Evolutionary conservation across 2,329 filamentous ascomycete genomes (phyloP), one percentile per base, ranked within the genome.

Genomic region (Cytospora piceae): DNA sequence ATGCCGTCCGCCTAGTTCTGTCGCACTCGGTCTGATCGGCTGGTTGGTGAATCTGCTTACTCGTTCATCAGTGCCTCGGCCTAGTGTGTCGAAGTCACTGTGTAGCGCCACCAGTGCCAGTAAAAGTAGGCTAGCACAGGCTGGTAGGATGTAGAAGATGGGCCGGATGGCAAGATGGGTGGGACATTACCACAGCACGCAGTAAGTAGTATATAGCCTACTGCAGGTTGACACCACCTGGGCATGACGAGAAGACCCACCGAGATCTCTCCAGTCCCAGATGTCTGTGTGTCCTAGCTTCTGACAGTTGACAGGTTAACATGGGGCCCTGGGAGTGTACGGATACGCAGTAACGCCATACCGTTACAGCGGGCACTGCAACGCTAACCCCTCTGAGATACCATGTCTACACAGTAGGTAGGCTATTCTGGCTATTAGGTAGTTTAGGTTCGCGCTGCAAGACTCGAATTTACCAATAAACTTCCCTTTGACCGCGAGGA

Each of bases 51-150:
- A 22, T 29, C 34, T 6, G 39, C 39, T 42, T 42, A 5, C 32
- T 24, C 49, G 27, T 39, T 39, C 49, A 29, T 29, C n/a, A 22
- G 42, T 3, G 32, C 49, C 32, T 49, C 49, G 24, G n/a, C 49
- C 49, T 34, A 39, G 59, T 61, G 49, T 61, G 59, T 61, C 58
- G 54, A 39, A 54, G 32, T 61, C 31, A 39, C 37, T 39, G 37
- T 39, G 37, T 39, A 39, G 6, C 20, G 20, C 39, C 20, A 9
- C 15, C 39, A n/a, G 4, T 42, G 20, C 39, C 34, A 37, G 9
- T 37, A 15, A 37, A 2, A 37, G 34, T 37, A 15, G 12, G 12
- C 3, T 29, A 5, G 34, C 2, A 15, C 14, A 15, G 12, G 12
- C 3, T 29, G 27, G 34, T 14, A 15, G 11, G 34, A 14, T 14